Evolutionary conservation across 2,329 filamentous ascomycete species (phyloP), one percentile per base, ranked within the genome.

Genomic region (Paramyrothecium sp.): DNA sequence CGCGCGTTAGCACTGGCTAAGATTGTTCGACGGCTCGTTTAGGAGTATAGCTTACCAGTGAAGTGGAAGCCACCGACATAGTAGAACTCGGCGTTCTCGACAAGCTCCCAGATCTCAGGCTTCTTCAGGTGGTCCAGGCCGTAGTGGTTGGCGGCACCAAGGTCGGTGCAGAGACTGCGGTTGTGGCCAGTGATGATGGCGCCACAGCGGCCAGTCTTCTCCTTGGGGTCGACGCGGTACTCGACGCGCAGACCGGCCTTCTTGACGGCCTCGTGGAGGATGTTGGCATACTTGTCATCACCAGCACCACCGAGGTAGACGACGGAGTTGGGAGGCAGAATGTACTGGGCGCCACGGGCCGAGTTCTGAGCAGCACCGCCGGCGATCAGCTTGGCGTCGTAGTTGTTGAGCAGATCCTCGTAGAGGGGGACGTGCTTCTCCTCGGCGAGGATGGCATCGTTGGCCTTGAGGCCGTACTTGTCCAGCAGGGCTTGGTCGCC

Each of bases 331-430:
- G 89, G 81, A 33, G 91, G 88, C 57, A 99, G 91, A 64, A 98
- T 88, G 83, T 99, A 99, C 87, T 95, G 91, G 63, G 94, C 95
- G 66, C 95, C 95, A 71, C 95, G 89, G 66, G 95, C 94, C 55
- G 92, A 96, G 85, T 99, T 99, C 81, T 99, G 95, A 30, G 95
- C 95, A 56, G 95, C 95, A 70, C 95, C 95, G 64, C 95, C 95
- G 55, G 95, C 92, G 72, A 98, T 95, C 73, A 98, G 83, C 80
- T 96, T 96, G 62, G 94, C 94, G 68, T 95, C 87, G 79, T 88
- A 91, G 84, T 95, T 94, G 78, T 90, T 89, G 68, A 97, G 86
- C 65, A 98, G 86, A 71, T 99, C 95, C 73, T 98, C 93, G 77
- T 92, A 99, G 71, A 99, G 85, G 50, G 84, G 86, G 72, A 89